Evolutionary conservation across 192 early-diverging fungal species (phyloP), one percentile per base, ranked within the genome.

Genomic region (Backusella westeae): DNA sequence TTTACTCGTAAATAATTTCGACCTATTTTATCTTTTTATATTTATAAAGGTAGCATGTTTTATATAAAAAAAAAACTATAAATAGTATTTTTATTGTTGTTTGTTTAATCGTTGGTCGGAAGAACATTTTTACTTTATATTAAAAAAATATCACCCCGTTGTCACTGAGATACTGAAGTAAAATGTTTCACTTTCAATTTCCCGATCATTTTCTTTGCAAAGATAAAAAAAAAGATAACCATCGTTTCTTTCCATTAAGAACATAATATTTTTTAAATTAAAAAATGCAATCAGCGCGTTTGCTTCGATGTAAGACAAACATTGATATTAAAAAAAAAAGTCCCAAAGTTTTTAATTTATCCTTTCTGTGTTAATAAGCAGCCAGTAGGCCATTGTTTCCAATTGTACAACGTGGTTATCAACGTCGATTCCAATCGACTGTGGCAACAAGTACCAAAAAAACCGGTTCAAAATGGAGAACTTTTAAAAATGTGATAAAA

Each of bases 21-120:
- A 38, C 36, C 19, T 36, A 34, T 21, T 39, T 69, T 69, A 38
- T 69, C 36, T 69, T 69, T 39, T 36, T 36, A 69, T 38, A 38
- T 69, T 36, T 69, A 68, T 68, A 69, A 38, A 69, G 34, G 36
- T 36, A 69, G 34, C 34, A 35, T 69, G 36, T 69, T 38, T n/a
- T 38, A 69, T 69, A 69, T 12, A 69, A 12, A 63, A 29, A 59
- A 59, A 63, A 26, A 63, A 63, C 8, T 8, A 53, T 26, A 26
- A 29, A 44, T 44, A 44, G 10, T 12, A 14, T 26, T n/a, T 21
- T 59, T 4, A 26, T 12, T 63, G 3, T 21, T 53, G n/a, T 59
- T 59, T 63, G 21, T 29, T 63, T 14, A 29, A 63, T 63, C 2
- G 23, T 14, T 63, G 56, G 29, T 63, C 56, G 23, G 56, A 63